A percentile compares a stretch with the other conserved stretches of the same genome.
These are phyloP conservation scores for Dianthus caryophyllus DNA, from an alignment of 148 eudicot species.

Conservation along the genomic window DNA sequence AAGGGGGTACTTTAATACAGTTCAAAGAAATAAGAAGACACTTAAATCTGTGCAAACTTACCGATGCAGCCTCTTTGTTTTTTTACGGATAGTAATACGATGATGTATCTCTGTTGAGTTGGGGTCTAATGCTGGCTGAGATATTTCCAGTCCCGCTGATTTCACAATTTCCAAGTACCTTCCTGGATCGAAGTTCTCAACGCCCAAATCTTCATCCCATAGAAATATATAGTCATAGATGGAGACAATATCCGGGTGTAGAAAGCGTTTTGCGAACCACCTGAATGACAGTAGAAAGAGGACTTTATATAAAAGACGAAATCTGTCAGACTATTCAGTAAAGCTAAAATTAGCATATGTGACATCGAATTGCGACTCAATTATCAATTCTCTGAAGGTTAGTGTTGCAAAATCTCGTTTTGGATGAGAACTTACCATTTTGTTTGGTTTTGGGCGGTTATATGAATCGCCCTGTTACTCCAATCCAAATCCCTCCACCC, in stretches of 20 bases:
- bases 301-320: neutral
- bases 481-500: conserved; percentile 84
- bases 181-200: conserved; percentile 70
- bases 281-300: conserved; percentile 32
- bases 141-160: conserved; percentile 77
- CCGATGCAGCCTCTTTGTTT: conserved; percentile 59
- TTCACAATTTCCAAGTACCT: conserved; percentile 79
- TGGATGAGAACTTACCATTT: conserved; percentile 51
- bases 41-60: conserved; percentile 23
- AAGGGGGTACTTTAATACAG: neutral
- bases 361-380: too few species aligned
- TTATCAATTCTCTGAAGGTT: too few species aligned
- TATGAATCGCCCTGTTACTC: conserved; percentile 71
- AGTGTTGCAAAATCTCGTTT: too few species aligned
- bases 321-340: too few species aligned
- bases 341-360: too few species aligned
- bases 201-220: conserved; percentile 99
- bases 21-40: neutral
- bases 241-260: conserved; percentile 84
- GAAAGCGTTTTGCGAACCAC: conserved; percentile 99
- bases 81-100: conserved; percentile 75
- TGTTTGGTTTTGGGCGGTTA: conserved; percentile 84
- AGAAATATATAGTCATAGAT: conserved; percentile 83
- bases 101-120: conserved; percentile 97
- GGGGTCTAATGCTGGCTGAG: conserved; percentile 94